A percentile compares a stretch with the other conserved stretches of the same genome.
These are phyloP conservation scores for Ploettnerulaceae sp. DNA, from an alignment of 2,329 filamentous ascomycete genomes.

Conservation along the genomic window DNA sequence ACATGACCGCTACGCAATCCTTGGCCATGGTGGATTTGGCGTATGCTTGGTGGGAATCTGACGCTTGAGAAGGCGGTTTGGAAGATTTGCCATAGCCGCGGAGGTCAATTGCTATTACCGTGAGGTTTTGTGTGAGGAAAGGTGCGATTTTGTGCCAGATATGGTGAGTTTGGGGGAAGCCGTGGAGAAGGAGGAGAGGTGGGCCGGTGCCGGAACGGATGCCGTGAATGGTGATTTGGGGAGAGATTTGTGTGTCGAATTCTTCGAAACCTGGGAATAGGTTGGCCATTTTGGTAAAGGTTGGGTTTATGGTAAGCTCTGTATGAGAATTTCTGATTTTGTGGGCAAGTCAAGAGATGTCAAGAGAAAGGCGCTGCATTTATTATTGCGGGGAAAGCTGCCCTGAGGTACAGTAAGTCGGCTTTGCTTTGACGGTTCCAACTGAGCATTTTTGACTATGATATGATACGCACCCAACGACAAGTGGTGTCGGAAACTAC, in stretches of 20 bases:
- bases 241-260: slow-evolving; percentile 37
- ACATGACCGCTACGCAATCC: slow-evolving; percentile 45
- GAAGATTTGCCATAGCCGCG: slow-evolving; percentile 49
- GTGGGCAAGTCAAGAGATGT: too few species aligned
- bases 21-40: slow-evolving; percentile 46
- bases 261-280: slow-evolving; percentile 39
- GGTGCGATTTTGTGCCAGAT: slow-evolving; percentile 48
- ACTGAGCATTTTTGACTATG: too few species aligned
- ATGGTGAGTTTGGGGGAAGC: slow-evolving; percentile 46
- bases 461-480: too few species aligned
- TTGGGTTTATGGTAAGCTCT: too few species aligned
- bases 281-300: too few species aligned
- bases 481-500: too few species aligned
- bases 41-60: slow-evolving; percentile 32
- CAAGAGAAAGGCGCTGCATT: too few species aligned
- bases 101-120: slow-evolving; percentile 44
- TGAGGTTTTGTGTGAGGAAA: slow-evolving; percentile 38
- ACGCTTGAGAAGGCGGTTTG: slow-evolving; percentile 35
- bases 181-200: slow-evolving; percentile 45
- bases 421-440: too few species aligned
- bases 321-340: too few species aligned
- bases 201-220: slow-evolving; percentile 37
- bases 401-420: too few species aligned
- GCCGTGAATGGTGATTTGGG: slow-evolving; percentile 42
- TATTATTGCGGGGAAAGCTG: too few species aligned